These are phyloP conservation scores for Discostella stelligeroides DNA, from an alignment of 108 stramenopile genomes.

Conservation along the genomic window DNA sequence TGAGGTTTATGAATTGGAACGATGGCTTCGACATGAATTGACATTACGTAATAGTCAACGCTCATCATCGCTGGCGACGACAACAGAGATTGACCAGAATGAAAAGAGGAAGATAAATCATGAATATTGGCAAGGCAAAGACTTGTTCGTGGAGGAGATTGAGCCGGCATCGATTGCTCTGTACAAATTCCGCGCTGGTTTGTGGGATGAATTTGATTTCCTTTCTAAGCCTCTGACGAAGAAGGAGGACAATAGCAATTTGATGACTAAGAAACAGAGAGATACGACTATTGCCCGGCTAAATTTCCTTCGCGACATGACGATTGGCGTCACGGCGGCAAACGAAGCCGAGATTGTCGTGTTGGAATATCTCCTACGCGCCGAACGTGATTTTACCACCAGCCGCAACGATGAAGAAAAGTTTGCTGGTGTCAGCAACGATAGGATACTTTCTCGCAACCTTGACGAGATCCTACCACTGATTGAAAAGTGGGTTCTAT, in stretches of 20 bases:
- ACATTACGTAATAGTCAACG: conserved; percentile 16
- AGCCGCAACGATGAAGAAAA: conserved; percentile 6
- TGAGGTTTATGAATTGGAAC: conserved; percentile 50
- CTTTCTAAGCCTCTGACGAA: conserved; percentile 19
- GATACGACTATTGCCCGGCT: conserved; percentile 30
- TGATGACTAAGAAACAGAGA: conserved; percentile 18
- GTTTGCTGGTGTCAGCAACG: not conserved
- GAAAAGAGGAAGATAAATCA: not conserved
- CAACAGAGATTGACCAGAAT: not conserved
- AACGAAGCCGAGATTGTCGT: conserved; percentile 57
- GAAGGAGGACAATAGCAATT: not conserved
- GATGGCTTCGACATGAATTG: conserved; percentile 50
- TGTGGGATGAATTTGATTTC: conserved; percentile 42
- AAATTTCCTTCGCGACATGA: conserved; percentile 47
- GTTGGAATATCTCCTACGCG: conserved; percentile 49
- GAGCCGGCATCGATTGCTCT: conserved; percentile 47
- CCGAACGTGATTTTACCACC: conserved; percentile 15
- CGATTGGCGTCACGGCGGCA: conserved; percentile 28
- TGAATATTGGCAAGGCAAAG: conserved; percentile 44
- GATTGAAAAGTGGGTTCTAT: conserved; percentile 46
- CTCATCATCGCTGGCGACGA: not conserved
- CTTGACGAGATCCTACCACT: conserved; percentile 45
- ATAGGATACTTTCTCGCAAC: conserved; percentile 11
- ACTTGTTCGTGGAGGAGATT: conserved; percentile 49
- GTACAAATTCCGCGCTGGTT: conserved; percentile 42